Percentiles rank a stretch among this genome's conserved stretches.
These are phyloP conservation scores for Cruciata laevipes DNA, from an alignment of 257 asterid species.

Conservation along the genomic window DNA sequence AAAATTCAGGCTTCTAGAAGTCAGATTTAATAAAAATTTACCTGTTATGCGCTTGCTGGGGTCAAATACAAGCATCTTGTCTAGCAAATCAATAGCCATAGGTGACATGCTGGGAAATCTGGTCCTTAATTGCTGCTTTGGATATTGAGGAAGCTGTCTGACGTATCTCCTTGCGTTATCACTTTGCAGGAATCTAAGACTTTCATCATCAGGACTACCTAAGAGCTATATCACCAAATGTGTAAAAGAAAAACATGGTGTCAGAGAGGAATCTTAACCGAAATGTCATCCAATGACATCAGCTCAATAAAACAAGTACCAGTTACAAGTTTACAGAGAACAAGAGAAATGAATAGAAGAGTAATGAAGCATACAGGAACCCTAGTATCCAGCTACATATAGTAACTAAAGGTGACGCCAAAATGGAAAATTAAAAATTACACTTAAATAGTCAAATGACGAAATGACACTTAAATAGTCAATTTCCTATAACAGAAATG, in stretches of 20 bases:
- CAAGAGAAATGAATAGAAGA: not conserved
- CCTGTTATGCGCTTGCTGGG: constrained; percentile 52
- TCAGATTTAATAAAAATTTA: constrained; percentile 7
- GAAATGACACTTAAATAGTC: no score
- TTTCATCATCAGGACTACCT: constrained; percentile 51
- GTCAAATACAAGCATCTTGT: constrained; percentile 52
- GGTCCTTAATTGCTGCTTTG: constrained; percentile 35
- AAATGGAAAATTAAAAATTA: not conserved
- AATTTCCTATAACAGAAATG: not conserved
- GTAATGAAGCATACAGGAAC: not conserved
- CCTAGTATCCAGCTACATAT: not conserved
- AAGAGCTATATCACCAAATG: constrained; percentile 27
- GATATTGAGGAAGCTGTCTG: constrained; percentile 51
- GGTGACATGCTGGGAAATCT: constrained; percentile 38
- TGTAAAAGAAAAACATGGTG: not conserved
- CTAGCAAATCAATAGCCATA: constrained; percentile 46
- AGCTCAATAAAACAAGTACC: not conserved
- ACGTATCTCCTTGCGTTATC: constrained; percentile 53
- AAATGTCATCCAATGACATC: not conserved
- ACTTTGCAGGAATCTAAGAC: constrained; percentile 52
- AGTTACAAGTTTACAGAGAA: not conserved
- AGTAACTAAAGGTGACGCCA: not conserved
- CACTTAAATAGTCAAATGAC: not conserved
- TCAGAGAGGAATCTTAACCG: constrained; percentile 9
- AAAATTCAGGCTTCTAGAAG: not conserved